Percentiles rank a stretch among this genome's conserved stretches.
Conservation (phyloP, 129 eudicot genomes). For the Chrysanthemum makinoi region DNA sequence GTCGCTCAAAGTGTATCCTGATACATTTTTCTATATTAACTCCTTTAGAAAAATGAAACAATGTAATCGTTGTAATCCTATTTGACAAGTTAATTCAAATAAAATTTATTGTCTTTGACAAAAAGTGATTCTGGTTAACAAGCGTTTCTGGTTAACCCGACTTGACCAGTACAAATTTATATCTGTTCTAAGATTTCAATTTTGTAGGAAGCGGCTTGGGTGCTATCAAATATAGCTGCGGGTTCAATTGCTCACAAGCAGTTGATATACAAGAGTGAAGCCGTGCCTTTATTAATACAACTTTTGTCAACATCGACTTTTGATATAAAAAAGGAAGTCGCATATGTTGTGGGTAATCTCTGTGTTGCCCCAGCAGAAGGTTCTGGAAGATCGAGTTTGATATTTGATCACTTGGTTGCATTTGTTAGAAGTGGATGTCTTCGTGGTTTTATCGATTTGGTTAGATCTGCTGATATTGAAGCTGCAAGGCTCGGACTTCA, state of each 20-base stretch:
- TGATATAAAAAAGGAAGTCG: conserved; percentile 88
- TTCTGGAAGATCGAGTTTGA: conserved; percentile 63
- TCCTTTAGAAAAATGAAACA: too few species aligned
- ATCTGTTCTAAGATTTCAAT: neutral
- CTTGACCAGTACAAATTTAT: neutral
- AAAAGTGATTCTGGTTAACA: too few species aligned
- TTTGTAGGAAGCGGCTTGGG: conserved; percentile 97
- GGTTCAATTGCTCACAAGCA: conserved; percentile 81
- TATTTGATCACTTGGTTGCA: conserved; percentile 82
- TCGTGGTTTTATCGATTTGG: conserved; percentile 74
- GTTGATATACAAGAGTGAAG: conserved; percentile 68
- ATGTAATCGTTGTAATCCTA: too few species aligned
- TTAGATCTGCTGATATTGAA: conserved; percentile 95
- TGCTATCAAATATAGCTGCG: conserved; percentile 90
- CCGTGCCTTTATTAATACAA: conserved; percentile 48
- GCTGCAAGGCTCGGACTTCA: conserved; percentile 94
- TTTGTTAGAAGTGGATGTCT: conserved; percentile 82
- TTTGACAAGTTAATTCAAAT: too few species aligned
- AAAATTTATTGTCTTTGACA: too few species aligned
- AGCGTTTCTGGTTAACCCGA: neutral
- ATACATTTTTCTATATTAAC: too few species aligned
- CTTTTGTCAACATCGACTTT: conserved; percentile 71
- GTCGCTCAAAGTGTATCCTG: neutral
- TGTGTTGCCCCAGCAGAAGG: conserved; percentile 86
- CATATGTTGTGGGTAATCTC: conserved; percentile 85